phyloP scores from a whole-genome alignment of 192 early-diverging fungal species.

The Coemansia javaensis region DNA sequence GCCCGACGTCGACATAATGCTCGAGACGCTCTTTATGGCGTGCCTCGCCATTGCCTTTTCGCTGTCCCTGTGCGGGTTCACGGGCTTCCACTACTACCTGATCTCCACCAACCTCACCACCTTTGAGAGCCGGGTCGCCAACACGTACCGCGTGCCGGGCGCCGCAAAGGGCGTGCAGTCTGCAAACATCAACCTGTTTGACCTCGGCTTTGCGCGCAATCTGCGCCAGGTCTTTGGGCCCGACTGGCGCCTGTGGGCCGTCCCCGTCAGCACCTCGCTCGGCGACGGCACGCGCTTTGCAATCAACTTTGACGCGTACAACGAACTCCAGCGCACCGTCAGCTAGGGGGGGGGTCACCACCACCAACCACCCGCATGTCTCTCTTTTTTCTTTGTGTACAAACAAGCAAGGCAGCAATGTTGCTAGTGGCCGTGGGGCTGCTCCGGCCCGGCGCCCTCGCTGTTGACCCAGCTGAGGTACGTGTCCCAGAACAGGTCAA shows the following conservation, averaged over 20 bases:
- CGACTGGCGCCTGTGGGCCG: slow-evolving; percentile 51
- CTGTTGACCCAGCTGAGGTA: slow-evolving; percentile 74
- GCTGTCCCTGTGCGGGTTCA: slow-evolving; percentile 21
- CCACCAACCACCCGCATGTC: too few relatives aligned
- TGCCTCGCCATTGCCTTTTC: slow-evolving; percentile 27
- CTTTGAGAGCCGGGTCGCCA: slow-evolving; percentile 31
- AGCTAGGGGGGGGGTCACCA: too few relatives aligned
- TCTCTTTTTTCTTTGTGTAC: neutral
- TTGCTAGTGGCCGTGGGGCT: neutral
- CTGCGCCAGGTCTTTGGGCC: slow-evolving; percentile 58
- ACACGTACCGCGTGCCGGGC: slow-evolving; percentile 1
- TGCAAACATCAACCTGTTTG: slow-evolving; percentile 43
- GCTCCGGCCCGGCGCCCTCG: slow-evolving; percentile 34
- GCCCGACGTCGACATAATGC: neutral
- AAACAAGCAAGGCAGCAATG: neutral
- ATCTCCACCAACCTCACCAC: slow-evolving; percentile 38
- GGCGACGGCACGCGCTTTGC: slow-evolving; percentile 55
- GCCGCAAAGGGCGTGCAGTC: neutral
- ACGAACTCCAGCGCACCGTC: slow-evolving; percentile 16
- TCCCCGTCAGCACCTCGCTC: slow-evolving; percentile 49
- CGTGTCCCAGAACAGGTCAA: slow-evolving; percentile 71
- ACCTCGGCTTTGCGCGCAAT: slow-evolving; percentile 43
- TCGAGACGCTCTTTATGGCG: slow-evolving; percentile 23
- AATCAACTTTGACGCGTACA: slow-evolving; percentile 48
- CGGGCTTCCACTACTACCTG: slow-evolving; percentile 40